A percentile compares a stretch with the other conserved stretches of the same genome.
Evolutionary conservation across 1,139 yeast genomes (phyloP).

Genomic region (Tardiomyces digboiensis): DNA sequence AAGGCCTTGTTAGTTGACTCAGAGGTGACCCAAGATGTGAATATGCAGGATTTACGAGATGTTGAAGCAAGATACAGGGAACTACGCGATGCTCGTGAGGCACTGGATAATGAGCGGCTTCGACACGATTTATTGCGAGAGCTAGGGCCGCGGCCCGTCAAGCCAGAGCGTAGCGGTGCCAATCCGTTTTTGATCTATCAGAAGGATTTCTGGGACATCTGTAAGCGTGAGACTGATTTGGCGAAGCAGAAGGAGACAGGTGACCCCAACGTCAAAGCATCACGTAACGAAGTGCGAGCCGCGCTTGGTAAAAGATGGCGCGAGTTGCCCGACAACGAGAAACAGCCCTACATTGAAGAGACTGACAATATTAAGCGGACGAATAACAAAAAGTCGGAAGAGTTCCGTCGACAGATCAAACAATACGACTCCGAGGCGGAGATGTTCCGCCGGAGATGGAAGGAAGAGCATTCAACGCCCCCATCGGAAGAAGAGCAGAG

Average conservation of each 20-base stretch:
- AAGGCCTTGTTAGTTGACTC: not conserved
- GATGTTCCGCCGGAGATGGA: constrained; percentile 30
- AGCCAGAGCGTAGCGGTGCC: constrained; percentile 31
- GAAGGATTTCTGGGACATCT: constrained; percentile 34
- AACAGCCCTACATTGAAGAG: constrained; percentile 28
- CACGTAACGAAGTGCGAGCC: constrained; percentile 34
- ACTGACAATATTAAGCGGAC: constrained; percentile 27
- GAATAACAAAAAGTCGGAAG: constrained; percentile 26
- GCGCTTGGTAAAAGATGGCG: constrained; percentile 35
- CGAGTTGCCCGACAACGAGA: constrained; percentile 29
- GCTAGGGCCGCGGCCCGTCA: constrained; percentile 30
- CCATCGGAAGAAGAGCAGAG: constrained; percentile 26
- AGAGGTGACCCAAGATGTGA: constrained; percentile 1
- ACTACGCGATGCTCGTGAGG: constrained; percentile 15
- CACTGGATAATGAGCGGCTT: constrained; percentile 25
- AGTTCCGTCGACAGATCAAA: constrained; percentile 22
- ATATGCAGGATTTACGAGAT: constrained; percentile 1
- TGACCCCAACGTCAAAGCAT: constrained; percentile 26
- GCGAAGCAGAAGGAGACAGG: constrained; percentile 22
- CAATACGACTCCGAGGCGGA: constrained; percentile 32
- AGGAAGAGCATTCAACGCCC: constrained; percentile 25
- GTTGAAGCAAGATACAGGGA: constrained; percentile 12
- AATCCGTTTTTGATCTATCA: constrained; percentile 36
- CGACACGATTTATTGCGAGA: constrained; percentile 25
- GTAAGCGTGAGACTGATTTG: constrained; percentile 29